phyloP scores from a whole-genome alignment of 306 rosid species.

The Aeschynomene evenia region DNA sequence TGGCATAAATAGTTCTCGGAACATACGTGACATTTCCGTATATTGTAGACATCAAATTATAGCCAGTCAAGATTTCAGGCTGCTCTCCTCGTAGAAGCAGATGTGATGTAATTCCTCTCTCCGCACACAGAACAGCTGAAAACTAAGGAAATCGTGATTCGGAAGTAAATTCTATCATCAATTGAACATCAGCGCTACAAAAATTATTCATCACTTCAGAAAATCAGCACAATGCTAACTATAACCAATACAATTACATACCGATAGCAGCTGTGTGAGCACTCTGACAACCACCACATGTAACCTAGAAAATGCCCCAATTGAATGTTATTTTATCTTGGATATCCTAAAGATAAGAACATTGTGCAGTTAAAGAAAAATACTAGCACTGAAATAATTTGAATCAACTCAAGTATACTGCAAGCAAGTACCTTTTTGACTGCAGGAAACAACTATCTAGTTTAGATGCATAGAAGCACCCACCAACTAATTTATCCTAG shows the following conservation, averaged over 20 bases:
- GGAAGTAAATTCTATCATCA: constrained; percentile 18
- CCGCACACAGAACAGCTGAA: constrained; percentile 86
- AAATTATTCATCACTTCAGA: not conserved
- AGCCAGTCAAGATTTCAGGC: constrained; percentile 83
- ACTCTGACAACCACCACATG: constrained; percentile 99
- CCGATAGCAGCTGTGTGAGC: constrained; percentile 92
- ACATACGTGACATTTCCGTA: constrained; percentile 81
- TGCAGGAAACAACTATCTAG: constrained; percentile 11
- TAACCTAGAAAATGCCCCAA: constrained; percentile 58
- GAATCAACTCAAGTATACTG: not conserved
- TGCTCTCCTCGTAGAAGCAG: constrained; percentile 92
- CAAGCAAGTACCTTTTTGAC: not conserved
- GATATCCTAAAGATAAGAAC: constrained; percentile 27
- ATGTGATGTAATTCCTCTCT: constrained; percentile 75
- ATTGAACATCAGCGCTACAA: not conserved
- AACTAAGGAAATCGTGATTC: constrained; percentile 28
- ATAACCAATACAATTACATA: constrained; percentile 40
- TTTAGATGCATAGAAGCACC: constrained; percentile 1
- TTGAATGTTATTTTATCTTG: constrained; percentile 35
- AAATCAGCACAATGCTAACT: constrained; percentile 2
- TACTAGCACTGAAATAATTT: not conserved
- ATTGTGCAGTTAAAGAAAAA: constrained; percentile 8
- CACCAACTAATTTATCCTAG: not conserved
- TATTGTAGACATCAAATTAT: constrained; percentile 84
- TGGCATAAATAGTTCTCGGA: constrained; percentile 69